phyloP scores from a whole-genome alignment of 257 asterid genomes.

The Vinca minor region DNA sequence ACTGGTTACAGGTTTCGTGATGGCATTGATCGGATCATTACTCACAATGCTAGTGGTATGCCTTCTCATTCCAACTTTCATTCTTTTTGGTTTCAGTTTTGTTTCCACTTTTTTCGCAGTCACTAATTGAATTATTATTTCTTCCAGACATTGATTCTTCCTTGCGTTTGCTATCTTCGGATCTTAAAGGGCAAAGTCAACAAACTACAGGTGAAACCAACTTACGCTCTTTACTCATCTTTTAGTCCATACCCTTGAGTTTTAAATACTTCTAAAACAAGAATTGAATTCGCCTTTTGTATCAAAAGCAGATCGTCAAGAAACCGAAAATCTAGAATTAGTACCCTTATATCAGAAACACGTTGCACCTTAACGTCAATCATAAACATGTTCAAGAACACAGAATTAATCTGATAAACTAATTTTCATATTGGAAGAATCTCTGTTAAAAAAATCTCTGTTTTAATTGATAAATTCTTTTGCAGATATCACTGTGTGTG shows the following conservation, averaged over 20 bases:
- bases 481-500: slow-evolving; percentile 48
- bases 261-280: no score
- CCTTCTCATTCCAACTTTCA: neutral
- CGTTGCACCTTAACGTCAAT: no score
- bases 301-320: no score
- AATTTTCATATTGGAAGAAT: no score
- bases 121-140: neutral
- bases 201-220: slow-evolving; percentile 46
- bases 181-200: slow-evolving; percentile 55
- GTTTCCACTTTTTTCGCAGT: neutral
- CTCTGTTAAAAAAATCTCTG: no score
- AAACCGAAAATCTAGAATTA: no score
- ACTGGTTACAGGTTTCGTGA: slow-evolving; percentile 63
- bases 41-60: slow-evolving; percentile 94
- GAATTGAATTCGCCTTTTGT: no score
- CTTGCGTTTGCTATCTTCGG: slow-evolving; percentile 85
- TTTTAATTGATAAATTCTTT: no score
- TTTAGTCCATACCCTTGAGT: neutral
- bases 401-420: no score
- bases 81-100: neutral
- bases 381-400: no score
- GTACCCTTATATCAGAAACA: no score
- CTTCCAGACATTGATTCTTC: slow-evolving; percentile 72
- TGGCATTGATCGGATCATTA: slow-evolving; percentile 81
- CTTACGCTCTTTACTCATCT: neutral